Conservation (phyloP, 2,329 filamentous ascomycete species). For the Keithomyces neogunnii region DNA sequence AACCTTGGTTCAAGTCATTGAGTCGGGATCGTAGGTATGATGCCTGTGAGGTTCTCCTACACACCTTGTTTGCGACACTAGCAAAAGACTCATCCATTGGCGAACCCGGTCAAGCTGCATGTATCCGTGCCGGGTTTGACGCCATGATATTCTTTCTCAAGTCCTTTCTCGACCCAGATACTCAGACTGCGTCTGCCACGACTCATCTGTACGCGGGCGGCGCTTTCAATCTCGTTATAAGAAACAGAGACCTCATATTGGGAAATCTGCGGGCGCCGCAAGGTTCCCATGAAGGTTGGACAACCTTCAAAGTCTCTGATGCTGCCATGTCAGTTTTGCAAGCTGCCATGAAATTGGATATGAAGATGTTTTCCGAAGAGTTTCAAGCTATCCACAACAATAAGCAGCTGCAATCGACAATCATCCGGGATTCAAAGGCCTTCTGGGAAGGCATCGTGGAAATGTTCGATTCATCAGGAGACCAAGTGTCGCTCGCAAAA, state of each 20-base stretch:
- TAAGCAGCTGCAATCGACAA: constrained; percentile 54
- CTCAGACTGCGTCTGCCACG: constrained; percentile 38
- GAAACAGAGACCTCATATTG: constrained; percentile 52
- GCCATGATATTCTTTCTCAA: constrained; percentile 48
- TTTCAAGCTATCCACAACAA: constrained; percentile 51
- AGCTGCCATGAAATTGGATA: constrained; percentile 42
- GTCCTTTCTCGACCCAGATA: constrained; percentile 42
- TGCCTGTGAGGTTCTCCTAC: constrained; percentile 69
- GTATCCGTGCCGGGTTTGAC: constrained; percentile 56
- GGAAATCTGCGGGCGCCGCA: constrained; percentile 20
- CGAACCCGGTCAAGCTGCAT: constrained; percentile 49
- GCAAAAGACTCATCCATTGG: constrained; percentile 46
- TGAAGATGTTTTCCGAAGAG: constrained; percentile 33
- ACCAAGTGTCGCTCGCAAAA: constrained; percentile 64
- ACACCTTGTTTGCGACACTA: constrained; percentile 62
- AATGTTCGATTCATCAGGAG: constrained; percentile 71
- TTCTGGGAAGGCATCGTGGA: constrained; percentile 39
- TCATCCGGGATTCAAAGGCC: constrained; percentile 55
- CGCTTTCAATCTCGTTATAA: constrained; percentile 56
- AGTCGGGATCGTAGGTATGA: constrained; percentile 67
- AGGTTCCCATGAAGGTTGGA: constrained; percentile 24
- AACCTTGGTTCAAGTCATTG: constrained; percentile 69
- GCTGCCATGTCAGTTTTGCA: constrained; percentile 40
- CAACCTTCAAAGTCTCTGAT: constrained; percentile 31
- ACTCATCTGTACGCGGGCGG: constrained; percentile 55